phyloP scores from a whole-genome alignment of 495 filamentous ascomycete genomes.

The Penicillium samsonianum region DNA sequence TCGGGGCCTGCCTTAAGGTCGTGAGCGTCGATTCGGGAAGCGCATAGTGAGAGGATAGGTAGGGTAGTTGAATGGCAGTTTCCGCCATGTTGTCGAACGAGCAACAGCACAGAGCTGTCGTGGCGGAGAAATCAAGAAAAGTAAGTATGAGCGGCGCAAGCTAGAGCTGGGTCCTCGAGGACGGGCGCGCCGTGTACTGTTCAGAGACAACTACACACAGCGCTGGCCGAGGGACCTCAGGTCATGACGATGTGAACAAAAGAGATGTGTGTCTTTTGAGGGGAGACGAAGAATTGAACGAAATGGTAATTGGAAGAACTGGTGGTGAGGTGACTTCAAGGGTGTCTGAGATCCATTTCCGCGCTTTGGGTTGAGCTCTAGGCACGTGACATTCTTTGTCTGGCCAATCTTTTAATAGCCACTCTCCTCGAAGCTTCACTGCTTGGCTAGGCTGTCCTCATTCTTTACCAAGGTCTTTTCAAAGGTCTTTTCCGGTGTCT shows the following conservation, averaged over 20 bases:
- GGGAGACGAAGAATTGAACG: conserved; percentile 7
- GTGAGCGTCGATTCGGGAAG: conserved; percentile 68
- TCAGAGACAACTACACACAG: conserved; percentile 27
- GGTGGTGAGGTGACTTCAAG: conserved; percentile 25
- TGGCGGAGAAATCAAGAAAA: conserved; percentile 7
- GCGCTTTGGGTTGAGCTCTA: conserved; percentile 16
- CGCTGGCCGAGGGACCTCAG: conserved; percentile 17
- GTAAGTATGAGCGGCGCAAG: conserved; percentile 5
- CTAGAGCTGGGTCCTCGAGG: conserved; percentile 16
- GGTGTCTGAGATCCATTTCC: conserved; percentile 20
- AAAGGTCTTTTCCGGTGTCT: not conserved
- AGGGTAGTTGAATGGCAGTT: conserved; percentile 70
- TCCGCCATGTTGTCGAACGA: conserved; percentile 64
- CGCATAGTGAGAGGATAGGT: conserved; percentile 72
- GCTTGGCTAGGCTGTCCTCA: not conserved
- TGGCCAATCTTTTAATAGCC: conserved; percentile 7
- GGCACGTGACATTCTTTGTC: conserved; percentile 21
- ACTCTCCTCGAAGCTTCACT: not conserved
- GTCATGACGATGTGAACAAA: conserved; percentile 23
- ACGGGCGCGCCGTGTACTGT: conserved; percentile 24
- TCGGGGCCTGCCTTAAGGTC: conserved; percentile 69
- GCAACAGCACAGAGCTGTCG: conserved; percentile 24
- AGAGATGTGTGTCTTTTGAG: conserved; percentile 1
- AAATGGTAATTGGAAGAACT: conserved; percentile 10
- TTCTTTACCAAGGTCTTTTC: not conserved